phyloP scores from a whole-genome alignment of 2,329 filamentous ascomycete species.

The Ophiostoma angusticollis region DNA sequence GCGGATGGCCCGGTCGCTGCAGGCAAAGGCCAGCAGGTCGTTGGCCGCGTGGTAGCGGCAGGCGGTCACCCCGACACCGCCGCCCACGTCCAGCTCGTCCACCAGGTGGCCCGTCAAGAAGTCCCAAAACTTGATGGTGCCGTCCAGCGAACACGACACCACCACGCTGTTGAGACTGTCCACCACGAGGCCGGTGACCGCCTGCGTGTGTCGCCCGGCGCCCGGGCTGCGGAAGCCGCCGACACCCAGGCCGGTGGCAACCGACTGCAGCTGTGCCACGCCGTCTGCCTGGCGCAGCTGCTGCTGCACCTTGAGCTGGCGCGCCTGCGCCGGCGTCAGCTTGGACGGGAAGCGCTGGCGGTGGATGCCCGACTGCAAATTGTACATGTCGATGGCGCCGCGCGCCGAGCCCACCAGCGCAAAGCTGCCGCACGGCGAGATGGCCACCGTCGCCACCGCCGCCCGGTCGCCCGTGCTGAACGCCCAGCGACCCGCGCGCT shows the following conservation, averaged over 20 bases:
- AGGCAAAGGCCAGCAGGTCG: constrained; percentile 77
- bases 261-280: constrained; percentile 41
- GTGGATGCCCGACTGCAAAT: constrained; percentile 83
- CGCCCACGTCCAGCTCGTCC: constrained; percentile 74
- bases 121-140: constrained; percentile 95
- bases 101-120: constrained; percentile 70
- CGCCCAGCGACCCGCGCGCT: constrained; percentile 83
- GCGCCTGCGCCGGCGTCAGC: constrained; percentile 64
- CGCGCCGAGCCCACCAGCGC: constrained; percentile 74
- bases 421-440: constrained; percentile 89
- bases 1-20: constrained; percentile 77
- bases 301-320: constrained; percentile 57
- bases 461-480: constrained; percentile 74
- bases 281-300: constrained; percentile 43
- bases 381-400: constrained; percentile 88
- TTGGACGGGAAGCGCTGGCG: constrained; percentile 76
- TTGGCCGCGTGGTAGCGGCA: constrained; percentile 72
- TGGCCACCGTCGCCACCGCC: constrained; percentile 74
- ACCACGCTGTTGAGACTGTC: constrained; percentile 81
- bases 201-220: constrained; percentile 63
- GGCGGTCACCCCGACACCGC: constrained; percentile 55
- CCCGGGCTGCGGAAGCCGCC: constrained; percentile 24
- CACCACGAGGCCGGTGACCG: constrained; percentile 75
- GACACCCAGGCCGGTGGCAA: constrained; percentile 12
- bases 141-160: constrained; percentile 79